These are phyloP conservation scores for Pleochaeta shiraiana DNA, from an alignment of 2,329 filamentous ascomycete species.

Conservation along the genomic window DNA sequence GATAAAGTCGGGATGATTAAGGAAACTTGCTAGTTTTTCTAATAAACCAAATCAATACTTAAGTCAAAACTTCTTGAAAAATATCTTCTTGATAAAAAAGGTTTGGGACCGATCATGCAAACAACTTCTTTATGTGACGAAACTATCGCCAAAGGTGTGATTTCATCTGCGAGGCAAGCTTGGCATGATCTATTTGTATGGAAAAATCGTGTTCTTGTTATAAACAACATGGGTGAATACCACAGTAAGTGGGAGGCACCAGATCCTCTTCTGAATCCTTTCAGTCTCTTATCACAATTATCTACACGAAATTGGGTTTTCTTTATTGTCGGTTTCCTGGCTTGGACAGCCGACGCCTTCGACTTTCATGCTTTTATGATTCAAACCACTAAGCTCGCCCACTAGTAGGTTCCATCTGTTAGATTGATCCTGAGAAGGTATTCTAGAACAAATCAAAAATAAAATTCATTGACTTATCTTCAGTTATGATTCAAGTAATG, in stretches of 20 bases:
- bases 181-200: neutral
- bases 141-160: neutral
- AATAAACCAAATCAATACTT: too few species aligned
- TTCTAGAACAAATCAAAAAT: too few species aligned
- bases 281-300: slow-evolving; percentile 44
- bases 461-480: slow-evolving; percentile 71
- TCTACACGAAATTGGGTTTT: slow-evolving; percentile 48
- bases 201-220: neutral
- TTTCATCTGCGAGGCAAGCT: neutral
- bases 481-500: slow-evolving; percentile 38
- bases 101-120: too few species aligned
- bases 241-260: neutral
- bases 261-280: slow-evolving; percentile 32
- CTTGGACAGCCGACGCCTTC: slow-evolving; percentile 28
- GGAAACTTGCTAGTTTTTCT: too few species aligned
- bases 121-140: neutral
- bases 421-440: too few species aligned
- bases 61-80: too few species aligned
- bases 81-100: too few species aligned
- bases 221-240: neutral
- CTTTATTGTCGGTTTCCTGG: slow-evolving; percentile 49
- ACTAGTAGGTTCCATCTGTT: neutral
- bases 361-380: slow-evolving; percentile 1
- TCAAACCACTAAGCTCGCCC: slow-evolving; percentile 2
- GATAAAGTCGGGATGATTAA: too few species aligned